Evolutionary conservation across 2,329 filamentous ascomycete species (phyloP), one percentile per base, ranked within the genome.

Genomic region (Pseudogymnoascus pannorum): DNA sequence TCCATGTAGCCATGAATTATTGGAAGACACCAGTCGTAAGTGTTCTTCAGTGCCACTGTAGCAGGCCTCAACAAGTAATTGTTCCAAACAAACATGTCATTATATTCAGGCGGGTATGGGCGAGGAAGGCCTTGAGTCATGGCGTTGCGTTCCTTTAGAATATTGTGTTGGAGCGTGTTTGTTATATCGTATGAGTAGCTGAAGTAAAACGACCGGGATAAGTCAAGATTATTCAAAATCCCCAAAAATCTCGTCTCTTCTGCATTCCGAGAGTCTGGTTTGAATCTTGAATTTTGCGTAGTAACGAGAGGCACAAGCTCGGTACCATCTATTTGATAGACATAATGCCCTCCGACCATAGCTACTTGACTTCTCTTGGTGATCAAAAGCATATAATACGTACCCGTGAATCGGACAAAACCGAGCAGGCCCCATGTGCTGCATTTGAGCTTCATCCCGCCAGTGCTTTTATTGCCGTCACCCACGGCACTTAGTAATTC

Each of bases 31-130:
- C 94, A 99, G 71, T 97, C 92, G 71, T 91, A 96, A 0, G 91
- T 87, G 68, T 92, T 89, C 65, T 88, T 87, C 38, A 99, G 77
- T 5, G 81, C 82, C 16, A 78, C 75, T 11, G 83, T 78, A 0
- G 88, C 91, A 0, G 94, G 92, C 63, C 87, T 81, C 16, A 99
- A 81, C 4, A 99, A 80, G 73, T 97, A 89, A 67, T 90, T 85
- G 68, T 99, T 99, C 94, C 94, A 99, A 2, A 97, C 89, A 71
- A 99, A 99, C 94, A 99, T 99, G 38, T 88, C 85, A 69, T 97
- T 96, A 72, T 88, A 88, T 67, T 92, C 85, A 31, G 83, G 81
- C 26, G 82, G 78, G 40, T 80, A 78, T 5, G 82, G 79, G 26
- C 83, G 81, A 1, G 83, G 77, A 11, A 80, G 75, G 1, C 89